Evolutionary conservation across 139 green algal genomes (phyloP), one percentile per base, ranked within the genome.

Genomic region (Haematococcus lacustris): DNA sequence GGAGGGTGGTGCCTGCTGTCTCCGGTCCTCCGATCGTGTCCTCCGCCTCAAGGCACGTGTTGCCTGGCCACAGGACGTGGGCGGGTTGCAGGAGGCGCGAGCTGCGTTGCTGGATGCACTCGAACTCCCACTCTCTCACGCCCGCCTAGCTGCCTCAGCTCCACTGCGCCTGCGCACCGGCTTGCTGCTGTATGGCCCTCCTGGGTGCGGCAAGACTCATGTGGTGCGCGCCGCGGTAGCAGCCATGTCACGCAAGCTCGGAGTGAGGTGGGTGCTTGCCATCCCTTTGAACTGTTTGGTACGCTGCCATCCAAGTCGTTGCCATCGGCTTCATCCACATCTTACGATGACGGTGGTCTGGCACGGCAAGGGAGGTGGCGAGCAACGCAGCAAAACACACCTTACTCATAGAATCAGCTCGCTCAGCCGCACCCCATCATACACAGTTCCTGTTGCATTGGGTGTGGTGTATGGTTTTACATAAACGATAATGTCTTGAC

Each of bases 131-230:
- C 64, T 82, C 1, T 78, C 81, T 38, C 61, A 82, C 69, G 51
- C 73, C 2, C 33, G 71, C 1, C 75, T 94, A 32, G 82, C 93
- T 30, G 78, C 82, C 30, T 61, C 61, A 35, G 89, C 90, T 3
- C 92, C 94, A 1, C 81, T 99, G 71, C 86, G 94, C 21, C 86
- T 97, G 67, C 84, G 89, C 38, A 96, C 92, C 43, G 94, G 94
- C 17, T 81, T 96, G 66, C 86, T 99, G 75, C 85, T 99, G 62
- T 99, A 96, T 81, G 95, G 95, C n/a, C 95, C 95, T 1, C 84
- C 86, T 35, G 94, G 94, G 7, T 97, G 93, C 68, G 94, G 94
- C 73, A 98, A 98, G 82, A 98, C 94, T 62, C 91, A 97, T 67
- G 73, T 95, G 1, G 92, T 97, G n/a, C 93, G 93, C 33, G 80